Conservation (phyloP, 148 eudicot genomes). For the Chenopodium quinoa region DNA sequence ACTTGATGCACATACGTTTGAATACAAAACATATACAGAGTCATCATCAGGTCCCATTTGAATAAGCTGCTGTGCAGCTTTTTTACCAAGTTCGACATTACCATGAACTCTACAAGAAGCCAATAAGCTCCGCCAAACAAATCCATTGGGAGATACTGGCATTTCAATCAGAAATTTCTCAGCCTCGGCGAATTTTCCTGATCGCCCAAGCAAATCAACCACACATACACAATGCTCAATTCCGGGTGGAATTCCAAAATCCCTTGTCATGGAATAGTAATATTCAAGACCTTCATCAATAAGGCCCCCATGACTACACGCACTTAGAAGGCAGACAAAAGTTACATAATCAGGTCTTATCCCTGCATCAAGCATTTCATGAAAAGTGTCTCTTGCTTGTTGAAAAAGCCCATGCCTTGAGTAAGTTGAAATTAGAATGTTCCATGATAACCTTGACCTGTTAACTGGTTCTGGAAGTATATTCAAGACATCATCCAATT, state of each 20-base stretch:
- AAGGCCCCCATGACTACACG: slow-evolving; percentile 80
- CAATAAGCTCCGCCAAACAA: slow-evolving; percentile 65
- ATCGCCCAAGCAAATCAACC: slow-evolving; percentile 70
- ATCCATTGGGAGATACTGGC: slow-evolving; percentile 71
- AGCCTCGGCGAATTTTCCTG: slow-evolving; percentile 67
- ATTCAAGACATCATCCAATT: slow-evolving; percentile 56
- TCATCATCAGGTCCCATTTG: slow-evolving; percentile 65
- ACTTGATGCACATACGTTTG: slow-evolving; percentile 66
- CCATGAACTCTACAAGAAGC: slow-evolving; percentile 73
- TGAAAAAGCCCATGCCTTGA: slow-evolving; percentile 62
- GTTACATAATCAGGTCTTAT: slow-evolving; percentile 68
- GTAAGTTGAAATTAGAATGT: slow-evolving; percentile 63
- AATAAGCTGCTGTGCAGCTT: slow-evolving; percentile 58
- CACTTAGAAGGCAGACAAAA: slow-evolving; percentile 74
- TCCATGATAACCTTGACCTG: slow-evolving; percentile 66
- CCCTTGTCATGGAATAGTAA: slow-evolving; percentile 46
- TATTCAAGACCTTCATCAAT: slow-evolving; percentile 72
- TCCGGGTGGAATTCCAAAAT: slow-evolving; percentile 58
- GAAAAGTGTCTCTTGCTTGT: slow-evolving; percentile 58
- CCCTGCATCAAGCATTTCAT: slow-evolving; percentile 49
- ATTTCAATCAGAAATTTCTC: slow-evolving; percentile 53
- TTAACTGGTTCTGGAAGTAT: slow-evolving; percentile 49
- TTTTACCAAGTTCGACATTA: slow-evolving; percentile 52
- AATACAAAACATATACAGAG: slow-evolving; percentile 80
- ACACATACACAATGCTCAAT: slow-evolving; percentile 85